Conservation (phyloP, 2,329 filamentous ascomycete genomes). For the Rhytidhysteron rufulum region DNA sequence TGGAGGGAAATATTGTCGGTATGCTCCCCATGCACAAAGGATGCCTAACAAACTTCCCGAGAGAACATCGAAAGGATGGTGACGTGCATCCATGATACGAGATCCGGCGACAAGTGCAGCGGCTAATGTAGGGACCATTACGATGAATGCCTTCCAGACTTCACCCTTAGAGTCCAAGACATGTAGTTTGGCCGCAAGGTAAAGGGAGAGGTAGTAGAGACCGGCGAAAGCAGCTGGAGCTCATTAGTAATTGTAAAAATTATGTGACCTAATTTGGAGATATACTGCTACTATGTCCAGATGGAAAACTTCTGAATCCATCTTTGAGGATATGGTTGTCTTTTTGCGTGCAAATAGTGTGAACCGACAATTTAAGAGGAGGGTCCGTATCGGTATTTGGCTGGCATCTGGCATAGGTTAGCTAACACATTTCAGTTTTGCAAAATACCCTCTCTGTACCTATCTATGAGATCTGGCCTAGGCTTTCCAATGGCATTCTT, state of each 20-base stretch:
- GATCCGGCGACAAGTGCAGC: slow-evolving; percentile 54
- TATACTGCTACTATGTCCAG: slow-evolving; percentile 54
- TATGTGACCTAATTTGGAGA: not conserved
- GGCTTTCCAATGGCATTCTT: slow-evolving; percentile 60
- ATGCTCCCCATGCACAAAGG: slow-evolving; percentile 49
- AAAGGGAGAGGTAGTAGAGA: slow-evolving; percentile 57
- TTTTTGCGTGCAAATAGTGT: slow-evolving; percentile 49
- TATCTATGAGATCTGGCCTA: slow-evolving; percentile 55
- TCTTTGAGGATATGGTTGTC: slow-evolving; percentile 53
- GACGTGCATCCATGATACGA: slow-evolving; percentile 59
- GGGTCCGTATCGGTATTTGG: slow-evolving; percentile 9
- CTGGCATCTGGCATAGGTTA: slow-evolving; percentile 10
- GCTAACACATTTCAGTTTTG: too few relatives aligned
- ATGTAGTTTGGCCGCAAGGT: slow-evolving; percentile 57
- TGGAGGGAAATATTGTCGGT: slow-evolving; percentile 58
- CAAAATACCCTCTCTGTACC: too few relatives aligned
- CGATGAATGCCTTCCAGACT: slow-evolving; percentile 56
- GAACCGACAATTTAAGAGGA: slow-evolving; percentile 36
- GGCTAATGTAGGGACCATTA: slow-evolving; percentile 51
- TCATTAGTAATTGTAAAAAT: slow-evolving; percentile 11
- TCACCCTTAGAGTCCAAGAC: slow-evolving; percentile 58
- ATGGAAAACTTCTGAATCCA: slow-evolving; percentile 58
- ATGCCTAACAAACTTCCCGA: slow-evolving; percentile 53
- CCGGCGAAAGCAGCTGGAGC: slow-evolving; percentile 53
- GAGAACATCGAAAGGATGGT: slow-evolving; percentile 60